phyloP scores from a whole-genome alignment of 192 early-diverging fungal genomes.

The Dissophora globulifera region DNA sequence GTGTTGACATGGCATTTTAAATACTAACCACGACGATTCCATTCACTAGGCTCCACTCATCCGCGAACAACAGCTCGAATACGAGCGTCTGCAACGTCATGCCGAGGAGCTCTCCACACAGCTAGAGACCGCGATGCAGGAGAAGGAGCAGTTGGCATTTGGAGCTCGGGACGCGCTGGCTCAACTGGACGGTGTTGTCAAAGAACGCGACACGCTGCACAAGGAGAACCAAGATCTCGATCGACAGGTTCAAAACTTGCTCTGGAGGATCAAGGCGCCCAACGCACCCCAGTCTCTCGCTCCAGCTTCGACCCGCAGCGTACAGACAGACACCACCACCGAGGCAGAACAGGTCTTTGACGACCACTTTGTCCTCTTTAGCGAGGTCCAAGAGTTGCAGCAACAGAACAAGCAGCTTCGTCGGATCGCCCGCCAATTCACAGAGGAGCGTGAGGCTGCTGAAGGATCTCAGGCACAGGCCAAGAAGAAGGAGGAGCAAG shows the following conservation, averaged over 20 bases:
- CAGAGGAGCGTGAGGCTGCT: slow-evolving; percentile 61
- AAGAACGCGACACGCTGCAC: slow-evolving; percentile 59
- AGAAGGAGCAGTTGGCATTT: slow-evolving; percentile 41
- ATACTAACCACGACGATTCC: neutral
- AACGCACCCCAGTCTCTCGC: slow-evolving; percentile 58
- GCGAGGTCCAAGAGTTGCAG: slow-evolving; percentile 62
- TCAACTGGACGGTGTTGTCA: slow-evolving; percentile 53
- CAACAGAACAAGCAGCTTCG: slow-evolving; percentile 72
- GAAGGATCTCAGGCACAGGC: slow-evolving; percentile 46
- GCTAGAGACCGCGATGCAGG: slow-evolving; percentile 52
- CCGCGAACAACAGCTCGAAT: slow-evolving; percentile 66
- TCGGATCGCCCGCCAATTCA: slow-evolving; percentile 66
- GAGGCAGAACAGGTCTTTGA: slow-evolving; percentile 63
- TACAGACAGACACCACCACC: slow-evolving; percentile 10
- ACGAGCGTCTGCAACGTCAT: slow-evolving; percentile 60
- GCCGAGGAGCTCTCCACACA: slow-evolving; percentile 63
- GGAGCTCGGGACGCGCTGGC: slow-evolving; percentile 42
- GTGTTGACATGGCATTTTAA: no score
- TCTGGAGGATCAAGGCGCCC: slow-evolving; percentile 63
- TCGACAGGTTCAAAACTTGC: slow-evolving; percentile 63
- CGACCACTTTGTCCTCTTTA: slow-evolving; percentile 64
- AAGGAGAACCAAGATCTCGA: slow-evolving; percentile 67
- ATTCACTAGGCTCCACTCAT: slow-evolving; percentile 65
- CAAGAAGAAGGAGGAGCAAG: slow-evolving; percentile 54
- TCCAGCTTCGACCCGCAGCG: slow-evolving; percentile 40